These are phyloP conservation scores for Ustilago hordei DNA, from an alignment of 1,284 basidiomycete genomes.

Conservation along the genomic window DNA sequence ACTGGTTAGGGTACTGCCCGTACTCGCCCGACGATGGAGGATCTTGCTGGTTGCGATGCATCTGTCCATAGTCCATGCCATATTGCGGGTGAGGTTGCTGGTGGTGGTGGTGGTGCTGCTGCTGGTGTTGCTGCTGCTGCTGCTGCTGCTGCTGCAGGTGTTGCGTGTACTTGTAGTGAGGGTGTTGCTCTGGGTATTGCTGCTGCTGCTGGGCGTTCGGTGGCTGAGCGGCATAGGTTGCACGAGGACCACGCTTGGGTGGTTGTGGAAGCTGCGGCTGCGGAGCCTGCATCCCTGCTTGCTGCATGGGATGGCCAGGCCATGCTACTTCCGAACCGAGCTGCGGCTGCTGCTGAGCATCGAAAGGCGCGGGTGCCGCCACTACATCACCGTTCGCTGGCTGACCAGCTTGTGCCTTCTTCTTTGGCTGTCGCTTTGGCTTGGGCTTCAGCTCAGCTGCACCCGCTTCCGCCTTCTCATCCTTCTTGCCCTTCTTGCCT, in stretches of 20 bases:
- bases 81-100: constrained; percentile 11
- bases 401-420: constrained; percentile 15
- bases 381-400: constrained; percentile 7
- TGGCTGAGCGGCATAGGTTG: constrained; percentile 34
- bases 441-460: constrained; percentile 19
- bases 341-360: constrained; percentile 5
- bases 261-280: constrained; percentile 16
- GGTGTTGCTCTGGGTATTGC: neutral
- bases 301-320: constrained; percentile 20
- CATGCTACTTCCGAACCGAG: neutral
- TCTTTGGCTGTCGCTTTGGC: constrained; percentile 33
- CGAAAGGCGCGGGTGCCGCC: neutral
- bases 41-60: constrained; percentile 16
- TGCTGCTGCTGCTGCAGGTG: constrained; percentile 17
- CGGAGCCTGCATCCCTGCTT: neutral
- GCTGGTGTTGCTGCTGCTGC: constrained; percentile 14
- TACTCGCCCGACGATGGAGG: neutral
- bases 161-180: constrained; percentile 13
- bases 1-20: neutral
- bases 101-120: constrained; percentile 6
- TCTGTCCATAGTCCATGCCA: constrained; percentile 6
- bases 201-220: constrained; percentile 18
- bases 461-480: neutral
- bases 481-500: constrained; percentile 12
- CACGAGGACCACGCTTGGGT: constrained; percentile 30